These are phyloP conservation scores for Takashimella koratensis DNA, from an alignment of 1,284 basidiomycete species.

Conservation along the genomic window DNA sequence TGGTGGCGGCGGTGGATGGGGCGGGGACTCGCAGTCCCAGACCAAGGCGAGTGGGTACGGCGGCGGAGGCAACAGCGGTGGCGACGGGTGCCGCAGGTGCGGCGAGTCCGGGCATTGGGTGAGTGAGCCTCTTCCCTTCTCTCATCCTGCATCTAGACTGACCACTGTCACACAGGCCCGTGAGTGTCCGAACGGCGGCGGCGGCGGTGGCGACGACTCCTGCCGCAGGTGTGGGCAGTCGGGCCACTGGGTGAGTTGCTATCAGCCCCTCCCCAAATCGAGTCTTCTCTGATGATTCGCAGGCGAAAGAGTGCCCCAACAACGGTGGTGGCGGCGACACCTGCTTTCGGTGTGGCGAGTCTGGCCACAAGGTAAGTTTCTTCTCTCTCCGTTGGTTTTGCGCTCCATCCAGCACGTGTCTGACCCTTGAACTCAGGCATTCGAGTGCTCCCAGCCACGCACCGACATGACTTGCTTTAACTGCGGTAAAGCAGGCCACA, in stretches of 20 bases:
- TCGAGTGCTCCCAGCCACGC: too few relatives aligned
- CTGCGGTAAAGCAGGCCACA: slow-evolving; percentile 16
- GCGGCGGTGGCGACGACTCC: not conserved
- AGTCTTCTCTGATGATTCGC: too few relatives aligned
- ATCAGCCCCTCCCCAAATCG: not conserved
- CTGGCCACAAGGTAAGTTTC: slow-evolving; percentile 4
- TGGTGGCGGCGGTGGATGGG: slow-evolving; percentile 2
- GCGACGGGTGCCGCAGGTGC: slow-evolving; percentile 9
- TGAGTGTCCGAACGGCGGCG: slow-evolving; percentile 1
- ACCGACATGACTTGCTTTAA: too few relatives aligned
- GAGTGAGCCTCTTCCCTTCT: not conserved
- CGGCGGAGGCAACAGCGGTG: not conserved
- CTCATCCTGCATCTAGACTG: not conserved
- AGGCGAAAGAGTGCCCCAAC: too few relatives aligned
- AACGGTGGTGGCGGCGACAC: slow-evolving; percentile 1
- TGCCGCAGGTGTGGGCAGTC: not conserved
- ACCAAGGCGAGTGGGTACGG: too few relatives aligned
- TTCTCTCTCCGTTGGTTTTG: too few relatives aligned
- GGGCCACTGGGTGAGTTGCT: slow-evolving; percentile 2
- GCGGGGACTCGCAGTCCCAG: too few relatives aligned
- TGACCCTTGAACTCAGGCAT: too few relatives aligned
- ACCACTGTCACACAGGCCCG: not conserved
- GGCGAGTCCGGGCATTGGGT: slow-evolving; percentile 4
- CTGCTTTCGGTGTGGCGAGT: slow-evolving; percentile 10
- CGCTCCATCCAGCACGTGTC: too few relatives aligned